Percentiles rank a stretch among this genome's conserved stretches.
Conservation (phyloP, 805 yeast genomes). For the Saccharomyces jurei region DNA sequence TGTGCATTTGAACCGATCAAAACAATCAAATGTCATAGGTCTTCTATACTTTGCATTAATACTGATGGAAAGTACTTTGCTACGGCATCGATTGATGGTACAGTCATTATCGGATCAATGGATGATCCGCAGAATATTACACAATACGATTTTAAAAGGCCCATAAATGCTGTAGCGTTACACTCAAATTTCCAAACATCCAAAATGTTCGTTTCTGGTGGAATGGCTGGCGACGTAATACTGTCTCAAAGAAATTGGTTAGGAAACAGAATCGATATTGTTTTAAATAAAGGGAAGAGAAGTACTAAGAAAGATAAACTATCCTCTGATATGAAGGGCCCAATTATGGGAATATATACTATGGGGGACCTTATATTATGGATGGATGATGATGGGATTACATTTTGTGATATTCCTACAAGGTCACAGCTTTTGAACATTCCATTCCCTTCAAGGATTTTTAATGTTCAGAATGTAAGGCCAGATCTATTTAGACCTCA, state of each 20-base stretch:
- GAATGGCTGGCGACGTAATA: constrained; percentile 77
- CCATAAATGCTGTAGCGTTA: constrained; percentile 78
- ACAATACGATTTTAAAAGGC: constrained; percentile 78
- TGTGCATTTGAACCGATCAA: constrained; percentile 55
- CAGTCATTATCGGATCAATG: constrained; percentile 66
- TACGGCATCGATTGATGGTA: constrained; percentile 90
- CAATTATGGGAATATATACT: constrained; percentile 60
- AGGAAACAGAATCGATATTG: constrained; percentile 66
- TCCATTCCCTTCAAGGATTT: constrained; percentile 43
- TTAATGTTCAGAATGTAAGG: constrained; percentile 34
- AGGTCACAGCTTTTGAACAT: constrained; percentile 43
- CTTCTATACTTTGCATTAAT: constrained; percentile 62
- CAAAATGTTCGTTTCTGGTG: constrained; percentile 74
- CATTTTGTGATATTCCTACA: constrained; percentile 51
- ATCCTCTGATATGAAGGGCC: constrained; percentile 35
- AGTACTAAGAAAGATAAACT: not conserved
- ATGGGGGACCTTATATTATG: constrained; percentile 64
- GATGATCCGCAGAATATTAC: constrained; percentile 52
- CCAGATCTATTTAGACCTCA: constrained; percentile 84
- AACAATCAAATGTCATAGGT: constrained; percentile 75
- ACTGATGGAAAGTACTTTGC: constrained; percentile 70
- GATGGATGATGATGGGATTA: constrained; percentile 78
- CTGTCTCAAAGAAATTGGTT: constrained; percentile 79
- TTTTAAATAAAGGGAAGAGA: constrained; percentile 41
- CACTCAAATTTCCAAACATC: constrained; percentile 59